Conservation (phyloP, 306 rosid genomes). For the Quillaja saponaria region DNA sequence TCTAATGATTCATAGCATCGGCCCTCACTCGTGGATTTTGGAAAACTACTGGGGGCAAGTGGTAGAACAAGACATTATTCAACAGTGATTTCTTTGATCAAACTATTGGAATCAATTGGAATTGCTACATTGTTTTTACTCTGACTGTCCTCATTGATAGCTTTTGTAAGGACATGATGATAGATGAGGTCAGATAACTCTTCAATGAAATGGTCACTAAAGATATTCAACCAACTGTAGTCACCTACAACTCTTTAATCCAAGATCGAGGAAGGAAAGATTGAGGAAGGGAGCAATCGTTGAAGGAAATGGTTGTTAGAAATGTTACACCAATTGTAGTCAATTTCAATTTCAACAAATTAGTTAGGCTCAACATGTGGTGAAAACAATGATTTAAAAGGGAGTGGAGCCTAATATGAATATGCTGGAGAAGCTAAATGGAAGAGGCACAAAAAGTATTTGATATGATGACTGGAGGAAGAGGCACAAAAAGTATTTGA, state of each 20-base stretch:
- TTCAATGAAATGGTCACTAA: constrained; percentile 34
- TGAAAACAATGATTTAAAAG: constrained; percentile 29
- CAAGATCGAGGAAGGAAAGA: constrained; percentile 40
- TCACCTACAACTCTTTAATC: constrained; percentile 39
- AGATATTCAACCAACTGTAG: constrained; percentile 23
- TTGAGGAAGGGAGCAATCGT: constrained; percentile 30
- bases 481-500: constrained; percentile 22
- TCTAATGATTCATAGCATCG: constrained; percentile 31
- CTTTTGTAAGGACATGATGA: constrained; percentile 27
- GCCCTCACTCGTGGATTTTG: constrained; percentile 30
- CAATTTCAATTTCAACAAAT: constrained; percentile 17
- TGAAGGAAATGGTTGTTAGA: constrained; percentile 35
- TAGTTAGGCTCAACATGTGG: constrained; percentile 24
- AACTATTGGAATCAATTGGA: constrained; percentile 9
- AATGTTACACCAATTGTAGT: constrained; percentile 31
- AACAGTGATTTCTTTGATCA: constrained; percentile 20
- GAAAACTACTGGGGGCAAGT: constrained; percentile 24
- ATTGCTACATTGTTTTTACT: constrained; percentile 10
- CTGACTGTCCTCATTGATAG: constrained; percentile 33
- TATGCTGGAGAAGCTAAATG: constrained; percentile 32
- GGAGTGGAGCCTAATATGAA: constrained; percentile 31
- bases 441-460: constrained; percentile 18
- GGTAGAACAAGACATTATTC: constrained; percentile 27
- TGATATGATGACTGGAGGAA: constrained; percentile 35
- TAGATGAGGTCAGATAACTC: constrained; percentile 27